Evolutionary conservation across 2,329 filamentous ascomycete genomes (phyloP), one percentile per base, ranked within the genome.

Genomic region (Penicillium hordei): DNA sequence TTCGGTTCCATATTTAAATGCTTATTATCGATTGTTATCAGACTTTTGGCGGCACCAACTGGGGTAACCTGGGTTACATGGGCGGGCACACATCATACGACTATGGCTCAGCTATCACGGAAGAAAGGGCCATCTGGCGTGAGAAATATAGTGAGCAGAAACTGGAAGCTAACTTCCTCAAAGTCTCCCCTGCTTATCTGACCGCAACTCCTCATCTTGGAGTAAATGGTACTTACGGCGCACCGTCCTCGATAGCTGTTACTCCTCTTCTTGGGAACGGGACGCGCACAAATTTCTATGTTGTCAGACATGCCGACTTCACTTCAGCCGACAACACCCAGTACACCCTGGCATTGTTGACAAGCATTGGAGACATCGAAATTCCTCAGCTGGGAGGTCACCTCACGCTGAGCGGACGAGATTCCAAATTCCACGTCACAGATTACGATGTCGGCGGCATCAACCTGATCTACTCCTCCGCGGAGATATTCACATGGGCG

Each of bases 81-180:
- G 85, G 84, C 6, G 84, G 81, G 1, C 85, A 86, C 58, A 86
- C 82, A 0, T 81, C 78, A 3, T 86, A 86, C 67, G 83, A 86
- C 63, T 85, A 85, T 59, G 81, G 82, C 2, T 78, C 84, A 13
- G 77, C 80, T 10, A 91, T 93, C 52, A 80, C 81, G 1, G 89
- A 93, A 67, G 85, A 89, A 43, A 81, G 89, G n/a, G 80, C 80
- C 0, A 76, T 93, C 2, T 74, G 79, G 31, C 82, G 89, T 1
- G 88, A 91, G 68, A 93, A 93, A 69, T 93, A 90, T 70, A 86
- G 85, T 38, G 89, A 93, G 69, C 77, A 89, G 19, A 93, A 92
- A 67, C 81, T 93, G 0, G 77, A 89, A 63, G 88, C 84, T n/a
- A 88, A 89, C 60, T 92, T 93, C 71, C 69, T 91, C 49, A 86